Base-by-base conservation (phyloP, 305 asterid genomes). In the Rubia balearica region DNA sequence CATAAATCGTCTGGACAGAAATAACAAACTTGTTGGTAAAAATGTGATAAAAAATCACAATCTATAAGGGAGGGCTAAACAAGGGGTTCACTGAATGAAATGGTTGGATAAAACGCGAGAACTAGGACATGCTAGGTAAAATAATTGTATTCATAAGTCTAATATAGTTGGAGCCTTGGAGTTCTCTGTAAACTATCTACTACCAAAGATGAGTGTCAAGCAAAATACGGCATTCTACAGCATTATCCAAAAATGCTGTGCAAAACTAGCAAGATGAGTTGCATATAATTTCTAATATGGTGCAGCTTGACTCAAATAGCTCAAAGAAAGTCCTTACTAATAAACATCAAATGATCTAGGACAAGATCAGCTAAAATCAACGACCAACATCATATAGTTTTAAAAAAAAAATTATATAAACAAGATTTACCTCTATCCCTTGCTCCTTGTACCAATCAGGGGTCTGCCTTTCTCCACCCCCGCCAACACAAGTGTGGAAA, bases 401-500 rank as follows among this genome's bases (percentile, higher is more conserved):
- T n/a, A n/a, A n/a, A n/a, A n/a, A n/a, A n/a, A n/a, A n/a, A n/a
- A n/a, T n/a, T 17, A 8, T 36, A 48, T 12, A 68, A 53, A 73
- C 27, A 17, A 70, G 68, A 69, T 36, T 76, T 82, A 92, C 98
- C 95, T 92, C 98, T 82, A 92, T 90, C 77, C 98, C 97, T 77
- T 92, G 88, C 83, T 92, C 97, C 80, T 85, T 89, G 88, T 92
- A 92, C 98, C 98, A 92, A 49, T 92, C 98, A 70, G 98, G 96
- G 19, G 95, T 92, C 84, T 92, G 97, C 76, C 96, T 89, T 74
- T 87, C 94, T 68, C 98, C 97, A 70, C 97, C 97, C 6, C 94
- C 79, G 61, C 97, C 98, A 72, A 92, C 98, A 80, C 97, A 90
- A 59, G 98, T 92, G 79, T 92, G 98, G 83, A 92, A 92, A 61